phyloP scores from a whole-genome alignment of 352 stramenopile genomes.

The Phytophthora nicotianae region DNA sequence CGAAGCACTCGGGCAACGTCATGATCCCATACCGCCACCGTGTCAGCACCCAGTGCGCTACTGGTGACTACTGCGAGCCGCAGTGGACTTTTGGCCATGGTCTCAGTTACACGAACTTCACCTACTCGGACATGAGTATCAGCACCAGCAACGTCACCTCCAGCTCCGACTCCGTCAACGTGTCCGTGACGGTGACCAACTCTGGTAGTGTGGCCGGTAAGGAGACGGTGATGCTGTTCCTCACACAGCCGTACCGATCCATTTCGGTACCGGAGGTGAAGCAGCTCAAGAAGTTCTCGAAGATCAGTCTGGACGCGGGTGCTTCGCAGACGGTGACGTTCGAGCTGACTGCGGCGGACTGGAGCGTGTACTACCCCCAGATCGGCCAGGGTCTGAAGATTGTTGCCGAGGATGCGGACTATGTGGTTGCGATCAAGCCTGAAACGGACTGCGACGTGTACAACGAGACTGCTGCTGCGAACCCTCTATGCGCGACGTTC shows the following conservation, averaged over 20 bases:
- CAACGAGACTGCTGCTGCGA: too few relatives aligned
- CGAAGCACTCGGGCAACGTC: constrained; percentile 41
- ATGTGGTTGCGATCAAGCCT: constrained; percentile 9
- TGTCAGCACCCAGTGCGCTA: constrained; percentile 36
- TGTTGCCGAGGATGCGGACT: too few relatives aligned
- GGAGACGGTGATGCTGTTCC: constrained; percentile 38
- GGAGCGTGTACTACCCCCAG: too few relatives aligned
- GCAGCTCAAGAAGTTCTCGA: too few relatives aligned
- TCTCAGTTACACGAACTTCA: constrained; percentile 69
- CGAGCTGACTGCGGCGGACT: too few relatives aligned
- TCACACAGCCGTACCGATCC: too few relatives aligned
- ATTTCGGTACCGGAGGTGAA: too few relatives aligned
- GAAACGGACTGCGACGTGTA: too few relatives aligned
- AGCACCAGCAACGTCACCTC: constrained; percentile 32
- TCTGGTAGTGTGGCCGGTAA: constrained; percentile 38
- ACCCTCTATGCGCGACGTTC: too few relatives aligned
- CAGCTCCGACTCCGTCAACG: constrained; percentile 34
- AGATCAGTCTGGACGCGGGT: too few relatives aligned
- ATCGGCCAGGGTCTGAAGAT: too few relatives aligned
- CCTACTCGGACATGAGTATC: constrained; percentile 44
- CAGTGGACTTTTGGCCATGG: constrained; percentile 61
- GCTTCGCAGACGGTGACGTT: too few relatives aligned
- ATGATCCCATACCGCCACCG: constrained; percentile 18
- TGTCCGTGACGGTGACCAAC: constrained; percentile 26
- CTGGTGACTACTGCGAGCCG: constrained; percentile 45